A percentile compares a stretch with the other conserved stretches of the same genome.
These are phyloP conservation scores for Sanghuangporus baumii DNA, from an alignment of 1,284 basidiomycete genomes.

Conservation along the genomic window DNA sequence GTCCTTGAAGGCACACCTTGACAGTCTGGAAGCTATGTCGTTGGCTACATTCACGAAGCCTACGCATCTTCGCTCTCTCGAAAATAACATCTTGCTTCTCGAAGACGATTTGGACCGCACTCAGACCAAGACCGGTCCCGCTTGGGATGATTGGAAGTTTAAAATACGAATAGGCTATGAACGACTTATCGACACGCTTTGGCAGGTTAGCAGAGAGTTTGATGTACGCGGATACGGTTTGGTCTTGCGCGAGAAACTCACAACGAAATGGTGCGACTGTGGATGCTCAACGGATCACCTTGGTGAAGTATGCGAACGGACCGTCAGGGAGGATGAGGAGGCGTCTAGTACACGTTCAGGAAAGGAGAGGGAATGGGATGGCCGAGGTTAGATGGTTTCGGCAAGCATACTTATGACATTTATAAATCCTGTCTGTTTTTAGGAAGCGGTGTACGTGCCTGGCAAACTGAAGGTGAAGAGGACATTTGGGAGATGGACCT, in stretches of 20 bases:
- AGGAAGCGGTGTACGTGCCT: conserved; percentile 56
- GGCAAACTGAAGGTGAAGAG: conserved; percentile 66
- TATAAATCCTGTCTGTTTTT: background rate
- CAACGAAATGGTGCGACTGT: conserved; percentile 69
- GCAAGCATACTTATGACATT: background rate
- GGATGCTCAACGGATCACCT: conserved; percentile 71
- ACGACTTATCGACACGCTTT: conserved; percentile 51
- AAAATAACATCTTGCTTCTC: conserved; percentile 49
- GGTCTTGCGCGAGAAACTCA: conserved; percentile 63
- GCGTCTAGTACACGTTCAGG: conserved; percentile 47
- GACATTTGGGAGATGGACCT: conserved; percentile 66
- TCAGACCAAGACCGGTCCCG: conserved; percentile 33
- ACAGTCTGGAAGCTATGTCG: conserved; percentile 50
- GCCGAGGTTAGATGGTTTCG: conserved; percentile 37
- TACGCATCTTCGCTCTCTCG: conserved; percentile 50
- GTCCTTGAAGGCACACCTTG: conserved; percentile 53
- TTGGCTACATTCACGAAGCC: conserved; percentile 53
- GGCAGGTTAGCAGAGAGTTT: conserved; percentile 62
- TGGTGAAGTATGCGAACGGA: conserved; percentile 65
- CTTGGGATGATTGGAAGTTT: conserved; percentile 51
- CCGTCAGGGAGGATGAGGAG: conserved; percentile 61
- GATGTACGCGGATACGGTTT: conserved; percentile 63
- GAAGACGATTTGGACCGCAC: conserved; percentile 56
- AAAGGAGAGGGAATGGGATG: conserved; percentile 67
- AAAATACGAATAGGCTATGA: conserved; percentile 60